Evolutionary conservation across 345 rosid species (phyloP), one percentile per base, ranked within the genome.

Genomic region (Euclidium syriacum): DNA sequence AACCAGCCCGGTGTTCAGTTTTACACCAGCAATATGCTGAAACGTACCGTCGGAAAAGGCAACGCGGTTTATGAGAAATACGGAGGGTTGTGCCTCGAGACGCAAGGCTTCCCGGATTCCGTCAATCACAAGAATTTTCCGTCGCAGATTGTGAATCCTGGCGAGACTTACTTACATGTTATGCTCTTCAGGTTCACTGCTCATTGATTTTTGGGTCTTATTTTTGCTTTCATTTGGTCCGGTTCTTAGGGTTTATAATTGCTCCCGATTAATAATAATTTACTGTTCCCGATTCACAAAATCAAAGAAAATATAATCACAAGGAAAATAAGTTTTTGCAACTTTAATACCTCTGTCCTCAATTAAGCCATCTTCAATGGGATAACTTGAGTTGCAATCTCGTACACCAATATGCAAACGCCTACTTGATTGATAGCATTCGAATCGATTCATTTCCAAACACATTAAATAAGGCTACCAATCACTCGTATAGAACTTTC

Each of bases 21-120:
- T 29, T 90, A 85, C 64, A 81, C 90, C 0, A 63, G 91, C 27
- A 85, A 83, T 29, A 9, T 57, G 80, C 0, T 90, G 72, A 68
- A 68, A 8, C 11, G 68, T 17, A 83, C 71, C 4, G 54, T 52
- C 16, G 95, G 97, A 10, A 87, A 85, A 78, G 81, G 20, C 9
- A 71, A 81, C n/a, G 41, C 42, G 18, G 78, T 83, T n/a, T 94
- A 85, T 54, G 3, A 26, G 4, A 76, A 74, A 23, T 62, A 80
- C 50, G 95, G 74, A 0, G 97, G 83, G 2, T 10, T 87, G 26
- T 75, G 83, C 58, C 68, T 85, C 74, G 87, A 90, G 86, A 87
- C 95, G 36, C 97, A 80, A 60, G 97, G 87, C 2, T 90, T 87
- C 19, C 99, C 96, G 0, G 90, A 87, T 70, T 70, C 95, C 0